A percentile compares a stretch with the other conserved stretches of the same genome.
These are phyloP conservation scores for Myxozyma geophila DNA, from an alignment of 805 yeast species.

Conservation along the genomic window DNA sequence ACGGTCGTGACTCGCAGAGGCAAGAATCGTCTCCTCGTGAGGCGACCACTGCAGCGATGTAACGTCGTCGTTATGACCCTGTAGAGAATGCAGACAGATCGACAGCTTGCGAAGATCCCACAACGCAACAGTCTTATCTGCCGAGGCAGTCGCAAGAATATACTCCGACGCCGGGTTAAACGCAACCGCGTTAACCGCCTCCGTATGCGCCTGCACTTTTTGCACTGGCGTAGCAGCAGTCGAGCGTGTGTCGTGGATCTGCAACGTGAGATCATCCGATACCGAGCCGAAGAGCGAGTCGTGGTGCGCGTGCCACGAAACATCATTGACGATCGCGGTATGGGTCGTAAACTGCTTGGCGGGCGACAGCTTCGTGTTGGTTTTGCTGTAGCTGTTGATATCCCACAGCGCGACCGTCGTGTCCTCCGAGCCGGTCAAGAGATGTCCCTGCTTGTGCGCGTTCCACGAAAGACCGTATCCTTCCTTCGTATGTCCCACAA, in stretches of 20 bases:
- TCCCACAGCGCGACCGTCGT: slow-evolving; percentile 75
- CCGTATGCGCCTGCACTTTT: slow-evolving; percentile 56
- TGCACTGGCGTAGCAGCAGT: slow-evolving; percentile 47
- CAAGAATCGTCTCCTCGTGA: slow-evolving; percentile 55
- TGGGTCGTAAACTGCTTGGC: slow-evolving; percentile 56
- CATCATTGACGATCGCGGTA: slow-evolving; percentile 65
- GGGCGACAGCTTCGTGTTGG: slow-evolving; percentile 48
- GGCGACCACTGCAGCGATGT: slow-evolving; percentile 61
- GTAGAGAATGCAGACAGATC: slow-evolving; percentile 63
- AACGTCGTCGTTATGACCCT: slow-evolving; percentile 66
- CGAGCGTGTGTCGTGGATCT: slow-evolving; percentile 62
- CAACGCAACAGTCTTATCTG: slow-evolving; percentile 70
- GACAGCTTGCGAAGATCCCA: slow-evolving; percentile 74
- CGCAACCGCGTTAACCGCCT: slow-evolving; percentile 68
- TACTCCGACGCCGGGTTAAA: slow-evolving; percentile 62
- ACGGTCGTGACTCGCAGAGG: slow-evolving; percentile 68
- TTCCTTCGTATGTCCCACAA: slow-evolving; percentile 63
- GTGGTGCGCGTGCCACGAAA: slow-evolving; percentile 58
- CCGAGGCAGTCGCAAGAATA: slow-evolving; percentile 75
- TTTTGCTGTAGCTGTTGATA: slow-evolving; percentile 41
- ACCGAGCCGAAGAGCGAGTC: slow-evolving; percentile 66
- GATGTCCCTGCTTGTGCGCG: slow-evolving; percentile 46
- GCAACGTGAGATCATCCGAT: slow-evolving; percentile 67
- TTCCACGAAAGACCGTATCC: slow-evolving; percentile 79
- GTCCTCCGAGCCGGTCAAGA: slow-evolving; percentile 72